These are phyloP conservation scores for Eremomyces bilateralis DNA, from an alignment of 495 filamentous ascomycete species.

Conservation along the genomic window DNA sequence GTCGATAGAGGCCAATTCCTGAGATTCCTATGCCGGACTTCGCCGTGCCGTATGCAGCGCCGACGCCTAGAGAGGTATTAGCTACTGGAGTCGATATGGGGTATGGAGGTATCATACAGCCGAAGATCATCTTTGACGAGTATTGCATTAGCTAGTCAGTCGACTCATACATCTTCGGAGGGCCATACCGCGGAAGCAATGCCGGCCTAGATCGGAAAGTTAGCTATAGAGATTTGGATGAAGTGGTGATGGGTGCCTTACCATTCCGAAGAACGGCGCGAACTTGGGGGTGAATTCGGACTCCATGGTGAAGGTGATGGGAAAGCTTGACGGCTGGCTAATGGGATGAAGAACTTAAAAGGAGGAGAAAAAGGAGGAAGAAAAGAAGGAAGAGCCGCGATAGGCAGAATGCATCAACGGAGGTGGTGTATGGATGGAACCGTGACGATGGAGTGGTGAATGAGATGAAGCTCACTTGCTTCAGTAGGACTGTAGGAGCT, in stretches of 20 bases:
- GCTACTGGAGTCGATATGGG: neutral
- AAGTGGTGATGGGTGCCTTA: conserved; percentile 23
- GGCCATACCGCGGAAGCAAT: conserved; percentile 79
- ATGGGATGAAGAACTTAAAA: neutral
- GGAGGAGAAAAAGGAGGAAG: neutral
- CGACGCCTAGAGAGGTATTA: conserved; percentile 35
- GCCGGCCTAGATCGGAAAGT: conserved; percentile 34
- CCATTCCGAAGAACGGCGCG: conserved; percentile 95
- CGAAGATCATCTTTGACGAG: conserved; percentile 49
- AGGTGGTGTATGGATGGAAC: too few relatives aligned
- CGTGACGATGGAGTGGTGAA: too few relatives aligned
- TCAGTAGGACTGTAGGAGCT: too few relatives aligned
- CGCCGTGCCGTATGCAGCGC: conserved; percentile 91
- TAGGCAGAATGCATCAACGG: too few relatives aligned
- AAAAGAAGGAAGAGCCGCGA: neutral
- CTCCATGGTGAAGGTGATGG: conserved; percentile 32
- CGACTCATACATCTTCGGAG: neutral
- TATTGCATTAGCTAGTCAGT: neutral
- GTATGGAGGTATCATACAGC: conserved; percentile 37
- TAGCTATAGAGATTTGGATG: neutral
- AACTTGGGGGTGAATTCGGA: conserved; percentile 64
- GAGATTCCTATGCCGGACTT: conserved; percentile 94
- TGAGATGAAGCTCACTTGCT: too few relatives aligned
- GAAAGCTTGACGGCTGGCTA: conserved; percentile 16
- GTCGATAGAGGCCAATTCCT: conserved; percentile 76